Base-by-base conservation (phyloP, 495 filamentous ascomycete species). In the Collariella sp. region DNA sequence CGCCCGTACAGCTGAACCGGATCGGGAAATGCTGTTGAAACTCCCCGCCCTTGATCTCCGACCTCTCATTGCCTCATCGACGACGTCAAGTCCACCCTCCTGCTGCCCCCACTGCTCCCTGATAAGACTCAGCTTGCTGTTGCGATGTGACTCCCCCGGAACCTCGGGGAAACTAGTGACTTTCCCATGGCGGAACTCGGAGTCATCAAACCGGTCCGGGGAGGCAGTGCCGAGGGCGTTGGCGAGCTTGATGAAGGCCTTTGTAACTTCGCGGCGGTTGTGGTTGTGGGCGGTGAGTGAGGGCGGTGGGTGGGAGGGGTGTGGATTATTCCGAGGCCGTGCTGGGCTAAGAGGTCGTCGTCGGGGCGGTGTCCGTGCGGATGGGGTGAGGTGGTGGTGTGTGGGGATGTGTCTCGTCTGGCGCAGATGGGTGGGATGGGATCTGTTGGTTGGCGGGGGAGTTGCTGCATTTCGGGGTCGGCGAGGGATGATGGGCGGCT, bases 161-260 rank as follows among this genome's bases (percentile, higher is more conserved):
- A 78, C 67, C 52, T 73, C 67, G 3, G 79, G 78, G 48, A 75
- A 82, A 33, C 70, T 68, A 6, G 65, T 47, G n/a, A 72, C 71
- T 35, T 64, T 62, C 9, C 71, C 68, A 0, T 56, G 66, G 7
- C 71, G 67, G 52, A 80, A 79, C 1, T 71, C 73, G 1, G 68
- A 70, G 26, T 75, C 67, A 56, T 78, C 72, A 50, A 75, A 76
- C 19, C 64, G 63, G 13, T 66, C 62, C 20, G 67, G 62, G 0
- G 69, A 64, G 47, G 73, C 70, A 1, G 66, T 69, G 10, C 75
- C 70, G 3, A 82, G 46, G 18, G 67, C 63, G 29, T 66, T 59
- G 33, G 69, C 69, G 34, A 71, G 23, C 23, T 29, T 38, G 22
- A 59, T 69, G 9, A 80, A 50, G 5, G 56, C 45, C 5, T 57